phyloP scores from a whole-genome alignment of 208 protist species.

The Naegleria lovaniensis region DNA sequence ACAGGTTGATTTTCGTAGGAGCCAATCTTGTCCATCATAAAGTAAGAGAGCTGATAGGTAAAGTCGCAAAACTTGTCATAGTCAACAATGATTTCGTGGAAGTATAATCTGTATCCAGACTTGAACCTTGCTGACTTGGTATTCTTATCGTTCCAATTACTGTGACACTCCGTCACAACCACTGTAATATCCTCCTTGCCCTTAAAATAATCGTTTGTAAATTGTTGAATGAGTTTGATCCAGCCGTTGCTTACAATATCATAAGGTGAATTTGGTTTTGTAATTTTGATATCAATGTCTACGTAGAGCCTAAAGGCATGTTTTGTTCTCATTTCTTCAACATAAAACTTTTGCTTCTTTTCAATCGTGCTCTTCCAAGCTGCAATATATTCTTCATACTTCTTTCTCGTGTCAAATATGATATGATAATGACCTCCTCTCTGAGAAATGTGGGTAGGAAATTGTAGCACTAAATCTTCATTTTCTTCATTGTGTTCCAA shows the following conservation, averaged over 20 bases:
- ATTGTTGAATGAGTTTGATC: not conserved
- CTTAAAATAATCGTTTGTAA: not conserved
- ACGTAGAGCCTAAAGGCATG: not conserved
- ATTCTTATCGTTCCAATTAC: not conserved
- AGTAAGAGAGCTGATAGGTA: not conserved
- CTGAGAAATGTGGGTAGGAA: not conserved
- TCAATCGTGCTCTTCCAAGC: not conserved
- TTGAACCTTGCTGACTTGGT: not conserved
- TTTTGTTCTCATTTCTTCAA: constrained; percentile 10
- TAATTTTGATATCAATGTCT: constrained; percentile 8
- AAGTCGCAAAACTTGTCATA: not conserved
- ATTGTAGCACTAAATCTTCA: not conserved
- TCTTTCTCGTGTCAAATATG: not conserved
- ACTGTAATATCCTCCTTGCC: not conserved
- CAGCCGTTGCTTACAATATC: not conserved
- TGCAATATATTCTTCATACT: not conserved
- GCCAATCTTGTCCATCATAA: not conserved
- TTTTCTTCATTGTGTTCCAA: not conserved
- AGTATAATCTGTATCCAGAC: constrained; percentile 19
- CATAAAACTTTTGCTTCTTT: not conserved
- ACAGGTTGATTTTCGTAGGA: constrained; percentile 4
- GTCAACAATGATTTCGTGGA: not conserved
- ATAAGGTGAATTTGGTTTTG: not conserved
- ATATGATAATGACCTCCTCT: constrained; percentile 22
- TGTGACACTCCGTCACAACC: constrained; percentile 4